These are phyloP conservation scores for Graphilbum sp. DNA, from an alignment of 2,329 filamentous ascomycete species.

Conservation along the genomic window DNA sequence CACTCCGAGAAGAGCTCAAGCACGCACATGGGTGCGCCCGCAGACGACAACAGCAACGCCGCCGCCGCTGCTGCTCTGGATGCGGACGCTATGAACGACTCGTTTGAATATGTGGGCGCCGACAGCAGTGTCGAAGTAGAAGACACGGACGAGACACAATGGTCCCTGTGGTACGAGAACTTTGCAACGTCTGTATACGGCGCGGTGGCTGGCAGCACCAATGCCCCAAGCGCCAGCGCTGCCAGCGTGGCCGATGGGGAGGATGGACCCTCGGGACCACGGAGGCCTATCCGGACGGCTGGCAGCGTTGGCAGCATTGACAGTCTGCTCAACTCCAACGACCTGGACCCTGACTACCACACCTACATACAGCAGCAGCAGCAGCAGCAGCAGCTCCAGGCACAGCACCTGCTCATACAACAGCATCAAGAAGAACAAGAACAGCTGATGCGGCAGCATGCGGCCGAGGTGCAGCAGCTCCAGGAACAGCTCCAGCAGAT, in stretches of 20 bases:
- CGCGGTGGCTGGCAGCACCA: neutral
- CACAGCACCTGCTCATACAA: neutral
- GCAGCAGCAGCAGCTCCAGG: neutral
- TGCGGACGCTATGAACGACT: too few relatives aligned
- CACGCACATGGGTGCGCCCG: too few relatives aligned
- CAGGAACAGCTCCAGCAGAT: neutral
- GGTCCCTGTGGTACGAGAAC: neutral
- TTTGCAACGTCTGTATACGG: neutral
- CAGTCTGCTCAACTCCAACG: conserved; percentile 8
- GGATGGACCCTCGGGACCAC: neutral
- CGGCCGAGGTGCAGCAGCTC: neutral
- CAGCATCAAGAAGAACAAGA: neutral
- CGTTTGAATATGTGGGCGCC: neutral
- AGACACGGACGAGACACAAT: neutral
- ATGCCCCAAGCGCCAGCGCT: too few relatives aligned
- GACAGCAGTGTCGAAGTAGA: neutral
- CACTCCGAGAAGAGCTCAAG: too few relatives aligned
- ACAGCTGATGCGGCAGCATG: neutral
- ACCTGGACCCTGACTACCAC: conserved; percentile 6
- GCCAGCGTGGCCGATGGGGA: neutral
- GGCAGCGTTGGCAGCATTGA: conserved; percentile 9
- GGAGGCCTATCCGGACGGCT: neutral
- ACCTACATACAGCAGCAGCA: conserved; percentile 4
- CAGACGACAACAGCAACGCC: too few relatives aligned
- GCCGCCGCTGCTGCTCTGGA: too few relatives aligned